Evolutionary conservation across 192 early-diverging fungal genomes (phyloP), one percentile per base, ranked within the genome.

Genomic region (Podila epicladia): DNA sequence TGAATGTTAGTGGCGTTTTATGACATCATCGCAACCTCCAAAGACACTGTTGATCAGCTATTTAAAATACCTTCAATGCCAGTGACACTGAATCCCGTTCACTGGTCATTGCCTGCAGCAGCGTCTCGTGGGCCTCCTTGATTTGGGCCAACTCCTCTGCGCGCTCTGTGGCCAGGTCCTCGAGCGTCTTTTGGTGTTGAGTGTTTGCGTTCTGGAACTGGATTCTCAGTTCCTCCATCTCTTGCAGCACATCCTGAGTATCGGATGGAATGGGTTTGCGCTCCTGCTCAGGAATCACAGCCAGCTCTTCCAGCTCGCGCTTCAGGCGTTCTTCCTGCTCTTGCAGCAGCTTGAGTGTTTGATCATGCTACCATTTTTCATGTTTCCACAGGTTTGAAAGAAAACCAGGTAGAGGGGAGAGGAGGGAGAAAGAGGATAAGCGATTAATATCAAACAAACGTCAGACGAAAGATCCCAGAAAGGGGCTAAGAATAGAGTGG

Each of bases 291-390:
- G 71, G 67, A 1, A 69, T 15, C n/a, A 58, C 31, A 2, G 71
- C 32, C 1, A 80, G 45, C 41, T 80, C 77, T 58, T 72, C 77
- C 8, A 80, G 48, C 49, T 80, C 66, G 9, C 53, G 32, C 57
- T 65, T 80, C 66, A 80, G 67, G 7, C 77, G 70, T 29, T 72
- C 77, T 45, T 80, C 77, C 60, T 80, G 77, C 53, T 80, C 77
- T 55, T 80, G 77, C 3, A 80, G 66, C 13, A 80, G 62, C 33
- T 68, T 72, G 19, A 80, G 71, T 5, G 77, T 80, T 62, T 80
- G 63, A 58, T 73, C 77, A 69, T 80, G 77, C 77, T 80, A 37
- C 35, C 20, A n/a, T 45, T 55, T 55, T 22, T 55, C n/a, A 22
- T 53, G 50, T 53, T 53, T 53, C 9, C 7, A n/a, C 17, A 8